Percentiles rank a stretch among this genome's conserved stretches.
Conservation (phyloP, 2,329 filamentous ascomycete species). For the Lomentospora prolificans region DNA sequence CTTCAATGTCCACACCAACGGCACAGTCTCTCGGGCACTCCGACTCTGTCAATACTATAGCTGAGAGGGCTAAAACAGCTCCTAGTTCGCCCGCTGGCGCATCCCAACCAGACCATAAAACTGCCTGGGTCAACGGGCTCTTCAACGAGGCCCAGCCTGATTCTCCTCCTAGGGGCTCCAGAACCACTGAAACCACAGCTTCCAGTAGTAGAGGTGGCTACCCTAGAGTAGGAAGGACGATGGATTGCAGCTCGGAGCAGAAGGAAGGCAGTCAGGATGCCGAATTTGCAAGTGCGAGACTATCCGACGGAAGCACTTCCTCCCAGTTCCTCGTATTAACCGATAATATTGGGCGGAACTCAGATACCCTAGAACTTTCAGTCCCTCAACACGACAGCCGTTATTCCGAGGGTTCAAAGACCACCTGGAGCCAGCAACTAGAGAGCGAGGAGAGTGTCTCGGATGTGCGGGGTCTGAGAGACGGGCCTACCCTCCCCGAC, state of each 20-base stretch:
- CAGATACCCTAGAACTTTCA: neutral
- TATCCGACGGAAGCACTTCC: too few relatives aligned
- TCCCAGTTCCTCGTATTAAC: neutral
- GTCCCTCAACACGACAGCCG: neutral
- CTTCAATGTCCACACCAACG: neutral
- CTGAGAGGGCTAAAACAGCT: too few relatives aligned
- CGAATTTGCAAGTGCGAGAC: too few relatives aligned
- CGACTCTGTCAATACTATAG: too few relatives aligned
- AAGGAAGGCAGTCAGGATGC: neutral
- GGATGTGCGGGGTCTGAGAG: neutral
- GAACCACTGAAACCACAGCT: neutral
- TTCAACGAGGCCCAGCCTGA: slow-evolving; percentile 57
- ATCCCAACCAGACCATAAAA: neutral
- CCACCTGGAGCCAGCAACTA: neutral
- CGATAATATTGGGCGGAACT: too few relatives aligned
- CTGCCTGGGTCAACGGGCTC: slow-evolving; percentile 29
- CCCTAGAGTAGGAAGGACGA: neutral
- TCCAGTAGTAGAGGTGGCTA: neutral
- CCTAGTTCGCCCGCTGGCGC: neutral
- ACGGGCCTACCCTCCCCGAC: neutral
- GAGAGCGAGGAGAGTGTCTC: neutral
- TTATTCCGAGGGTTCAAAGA: neutral
- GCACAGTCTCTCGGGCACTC: too few relatives aligned
- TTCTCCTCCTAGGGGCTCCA: slow-evolving; percentile 30
- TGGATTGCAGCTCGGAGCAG: neutral